These are phyloP conservation scores for Hyphodiscus hymeniophilus DNA, from an alignment of 495 filamentous ascomycete genomes.

Conservation along the genomic window DNA sequence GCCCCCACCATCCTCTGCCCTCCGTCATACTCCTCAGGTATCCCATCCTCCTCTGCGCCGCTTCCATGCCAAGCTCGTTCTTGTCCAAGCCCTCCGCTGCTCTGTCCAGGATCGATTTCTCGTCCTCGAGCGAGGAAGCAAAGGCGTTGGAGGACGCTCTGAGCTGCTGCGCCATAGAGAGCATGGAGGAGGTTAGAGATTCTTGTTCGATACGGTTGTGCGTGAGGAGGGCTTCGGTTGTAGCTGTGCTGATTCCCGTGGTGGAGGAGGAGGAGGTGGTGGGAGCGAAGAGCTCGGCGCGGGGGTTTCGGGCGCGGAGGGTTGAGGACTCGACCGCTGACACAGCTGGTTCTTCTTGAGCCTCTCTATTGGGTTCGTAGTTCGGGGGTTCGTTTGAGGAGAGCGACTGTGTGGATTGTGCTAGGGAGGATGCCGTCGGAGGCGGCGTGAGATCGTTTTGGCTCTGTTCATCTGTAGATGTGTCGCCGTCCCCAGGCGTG, in stretches of 20 bases:
- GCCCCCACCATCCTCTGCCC: slow-evolving; percentile 79
- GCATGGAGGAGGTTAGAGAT: slow-evolving; percentile 69
- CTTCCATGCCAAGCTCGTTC: slow-evolving; percentile 65
- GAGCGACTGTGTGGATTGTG: no score
- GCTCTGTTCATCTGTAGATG: slow-evolving; percentile 16
- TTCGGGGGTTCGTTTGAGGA: background rate
- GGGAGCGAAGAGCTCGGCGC: slow-evolving; percentile 3
- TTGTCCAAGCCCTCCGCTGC: slow-evolving; percentile 68
- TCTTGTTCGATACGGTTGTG: slow-evolving; percentile 75
- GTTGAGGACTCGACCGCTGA: slow-evolving; percentile 17
- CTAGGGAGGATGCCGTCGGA: background rate
- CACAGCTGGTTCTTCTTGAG: slow-evolving; percentile 10
- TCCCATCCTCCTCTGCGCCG: slow-evolving; percentile 66
- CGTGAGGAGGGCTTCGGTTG: slow-evolving; percentile 60
- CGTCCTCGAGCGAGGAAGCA: slow-evolving; percentile 58
- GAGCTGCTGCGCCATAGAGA: slow-evolving; percentile 67
- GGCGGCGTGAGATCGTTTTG: slow-evolving; percentile 6
- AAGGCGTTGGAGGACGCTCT: slow-evolving; percentile 69
- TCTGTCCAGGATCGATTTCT: slow-evolving; percentile 58
- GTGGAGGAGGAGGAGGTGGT: slow-evolving; percentile 5
- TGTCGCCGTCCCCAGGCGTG: slow-evolving; percentile 25
- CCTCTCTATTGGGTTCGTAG: slow-evolving; percentile 3
- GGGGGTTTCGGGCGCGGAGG: slow-evolving; percentile 18
- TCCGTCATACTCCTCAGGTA: slow-evolving; percentile 66
- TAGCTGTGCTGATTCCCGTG: slow-evolving; percentile 25